Percentiles rank a stretch among this genome's conserved stretches.
These are phyloP conservation scores for Scheffersomyces coipomensis DNA, from an alignment of 805 yeast species.

Conservation along the genomic window DNA sequence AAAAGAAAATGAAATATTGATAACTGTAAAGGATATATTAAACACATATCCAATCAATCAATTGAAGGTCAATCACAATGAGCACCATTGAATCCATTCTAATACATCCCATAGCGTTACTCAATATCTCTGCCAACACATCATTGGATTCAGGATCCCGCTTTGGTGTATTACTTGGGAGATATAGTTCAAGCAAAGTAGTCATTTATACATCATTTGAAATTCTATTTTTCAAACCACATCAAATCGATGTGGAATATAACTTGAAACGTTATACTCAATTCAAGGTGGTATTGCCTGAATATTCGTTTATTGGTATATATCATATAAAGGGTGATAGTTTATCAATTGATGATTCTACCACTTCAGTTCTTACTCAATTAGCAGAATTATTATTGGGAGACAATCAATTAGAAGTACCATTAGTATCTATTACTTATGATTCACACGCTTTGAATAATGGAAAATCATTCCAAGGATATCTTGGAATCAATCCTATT, in stretches of 20 bases:
- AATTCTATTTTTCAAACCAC: conserved; percentile 3
- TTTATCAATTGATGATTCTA: not conserved
- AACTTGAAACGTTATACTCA: conserved; percentile 25
- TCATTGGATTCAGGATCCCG: conserved; percentile 15
- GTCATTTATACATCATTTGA: conserved; percentile 29
- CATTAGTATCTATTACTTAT: conserved; percentile 4
- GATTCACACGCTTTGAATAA: not conserved
- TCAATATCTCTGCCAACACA: conserved; percentile 28
- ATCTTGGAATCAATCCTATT: conserved; percentile 3
- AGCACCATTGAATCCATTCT: conserved; percentile 1
- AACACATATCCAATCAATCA: too few species aligned
- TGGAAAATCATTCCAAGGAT: not conserved
- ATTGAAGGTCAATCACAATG: too few species aligned
- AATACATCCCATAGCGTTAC: conserved; percentile 25
- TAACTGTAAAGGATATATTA: too few species aligned
- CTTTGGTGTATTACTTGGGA: conserved; percentile 32
- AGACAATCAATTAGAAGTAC: conserved; percentile 7
- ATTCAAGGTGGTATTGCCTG: conserved; percentile 26
- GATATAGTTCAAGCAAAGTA: conserved; percentile 5
- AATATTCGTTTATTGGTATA: conserved; percentile 26
- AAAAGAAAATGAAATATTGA: too few species aligned
- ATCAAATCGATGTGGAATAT: conserved; percentile 18
- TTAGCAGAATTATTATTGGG: conserved; percentile 5
- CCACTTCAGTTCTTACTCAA: conserved; percentile 1
- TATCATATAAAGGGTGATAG: conserved; percentile 17